These are phyloP conservation scores for Sclerotinia spermophila DNA, from an alignment of 2,329 filamentous ascomycete genomes.

Conservation along the genomic window DNA sequence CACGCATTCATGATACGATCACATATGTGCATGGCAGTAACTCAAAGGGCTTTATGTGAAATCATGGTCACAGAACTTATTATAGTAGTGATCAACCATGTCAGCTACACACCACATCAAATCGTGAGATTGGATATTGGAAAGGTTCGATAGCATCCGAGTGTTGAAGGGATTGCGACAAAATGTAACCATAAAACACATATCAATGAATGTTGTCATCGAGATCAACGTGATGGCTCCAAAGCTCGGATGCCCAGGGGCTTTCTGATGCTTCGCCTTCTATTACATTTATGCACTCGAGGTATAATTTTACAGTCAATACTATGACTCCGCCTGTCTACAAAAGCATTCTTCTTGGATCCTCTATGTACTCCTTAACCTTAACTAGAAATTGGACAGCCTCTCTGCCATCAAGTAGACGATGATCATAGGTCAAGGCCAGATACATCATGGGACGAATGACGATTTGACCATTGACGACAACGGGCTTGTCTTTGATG, in stretches of 20 bases:
- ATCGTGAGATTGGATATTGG: background rate
- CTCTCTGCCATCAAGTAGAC: slow-evolving; percentile 89
- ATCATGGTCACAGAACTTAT: too few species aligned
- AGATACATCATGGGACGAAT: slow-evolving; percentile 99
- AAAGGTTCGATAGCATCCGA: background rate
- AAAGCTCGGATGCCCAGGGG: background rate
- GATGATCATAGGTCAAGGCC: slow-evolving; percentile 95
- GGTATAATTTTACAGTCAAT: slow-evolving; percentile 13
- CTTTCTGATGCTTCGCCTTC: slow-evolving; percentile 1
- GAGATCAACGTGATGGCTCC: background rate
- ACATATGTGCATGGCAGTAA: background rate
- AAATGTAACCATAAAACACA: background rate
- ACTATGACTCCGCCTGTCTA: slow-evolving; percentile 23
- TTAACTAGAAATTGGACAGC: slow-evolving; percentile 95
- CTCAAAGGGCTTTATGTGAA: background rate
- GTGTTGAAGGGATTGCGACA: background rate
- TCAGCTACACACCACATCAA: background rate
- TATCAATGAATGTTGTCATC: background rate
- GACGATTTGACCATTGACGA: slow-evolving; percentile 88
- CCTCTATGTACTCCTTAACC: slow-evolving; percentile 97
- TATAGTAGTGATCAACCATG: background rate
- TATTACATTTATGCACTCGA: slow-evolving; percentile 16
- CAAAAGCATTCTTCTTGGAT: slow-evolving; percentile 86
- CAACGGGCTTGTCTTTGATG: slow-evolving; percentile 91
- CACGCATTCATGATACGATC: background rate